phyloP scores from a whole-genome alignment of 2,329 filamentous ascomycete species.

The Hypoxylon sp. region DNA sequence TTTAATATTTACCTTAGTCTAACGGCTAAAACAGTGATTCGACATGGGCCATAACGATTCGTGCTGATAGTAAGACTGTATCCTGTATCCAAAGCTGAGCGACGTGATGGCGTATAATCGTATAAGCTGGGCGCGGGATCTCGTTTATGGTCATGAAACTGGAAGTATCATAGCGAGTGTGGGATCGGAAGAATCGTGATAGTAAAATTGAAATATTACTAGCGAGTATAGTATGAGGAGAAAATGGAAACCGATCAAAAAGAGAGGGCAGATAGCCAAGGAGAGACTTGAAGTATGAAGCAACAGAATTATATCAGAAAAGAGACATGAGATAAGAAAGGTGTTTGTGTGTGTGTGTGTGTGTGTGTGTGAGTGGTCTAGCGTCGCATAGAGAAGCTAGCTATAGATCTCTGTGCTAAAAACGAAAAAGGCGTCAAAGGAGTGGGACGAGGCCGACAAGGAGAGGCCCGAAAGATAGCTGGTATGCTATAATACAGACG shows the following conservation, averaged over 20 bases:
- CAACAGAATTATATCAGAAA: slow-evolving; percentile 34
- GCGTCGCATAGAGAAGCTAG: slow-evolving; percentile 33
- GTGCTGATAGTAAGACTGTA: slow-evolving; percentile 20
- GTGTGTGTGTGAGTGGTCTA: slow-evolving; percentile 33
- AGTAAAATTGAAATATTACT: slow-evolving; percentile 29
- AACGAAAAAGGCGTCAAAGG: slow-evolving; percentile 30
- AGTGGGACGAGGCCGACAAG: slow-evolving; percentile 36
- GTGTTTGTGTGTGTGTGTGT: no score
- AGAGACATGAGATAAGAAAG: slow-evolving; percentile 32
- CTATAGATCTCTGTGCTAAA: slow-evolving; percentile 34
- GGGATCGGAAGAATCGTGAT: slow-evolving; percentile 27
- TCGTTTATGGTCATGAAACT: slow-evolving; percentile 26
- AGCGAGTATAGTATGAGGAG: slow-evolving; percentile 17
- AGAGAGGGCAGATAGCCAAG: slow-evolving; percentile 33
- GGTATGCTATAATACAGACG: slow-evolving; percentile 37
- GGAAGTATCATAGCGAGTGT: slow-evolving; percentile 26
- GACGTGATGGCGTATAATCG: slow-evolving; percentile 10
- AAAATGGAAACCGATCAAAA: slow-evolving; percentile 20
- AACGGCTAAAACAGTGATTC: slow-evolving; percentile 31
- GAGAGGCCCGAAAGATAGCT: slow-evolving; percentile 35
- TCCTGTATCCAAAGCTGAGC: slow-evolving; percentile 8
- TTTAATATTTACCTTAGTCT: slow-evolving; percentile 30
- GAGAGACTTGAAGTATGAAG: slow-evolving; percentile 33
- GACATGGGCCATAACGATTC: slow-evolving; percentile 37
- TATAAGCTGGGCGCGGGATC: slow-evolving; percentile 3